These are phyloP conservation scores for Candida koratica DNA, from an alignment of 805 yeast species.

Conservation along the genomic window DNA sequence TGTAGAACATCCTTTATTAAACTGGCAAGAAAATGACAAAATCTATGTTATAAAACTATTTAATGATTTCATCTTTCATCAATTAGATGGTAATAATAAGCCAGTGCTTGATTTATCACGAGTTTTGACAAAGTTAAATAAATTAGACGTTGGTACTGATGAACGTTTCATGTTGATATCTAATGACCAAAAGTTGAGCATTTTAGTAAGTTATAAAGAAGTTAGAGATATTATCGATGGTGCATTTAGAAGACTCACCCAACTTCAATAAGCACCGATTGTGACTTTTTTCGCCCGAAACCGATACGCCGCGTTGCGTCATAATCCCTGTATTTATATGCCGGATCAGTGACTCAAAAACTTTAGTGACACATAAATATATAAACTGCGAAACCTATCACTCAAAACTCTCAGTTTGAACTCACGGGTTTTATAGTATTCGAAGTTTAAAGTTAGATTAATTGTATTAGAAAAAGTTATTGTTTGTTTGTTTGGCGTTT, in stretches of 20 bases:
- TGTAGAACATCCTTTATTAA: constrained; percentile 55
- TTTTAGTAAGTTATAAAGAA: constrained; percentile 82
- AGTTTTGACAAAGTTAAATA: constrained; percentile 74
- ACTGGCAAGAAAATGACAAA: constrained; percentile 74
- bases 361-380: not conserved
- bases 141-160: constrained; percentile 86
- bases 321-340: not conserved
- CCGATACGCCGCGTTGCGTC: not conserved
- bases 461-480: constrained; percentile 4
- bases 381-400: constrained; percentile 2
- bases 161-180: constrained; percentile 79
- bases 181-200: constrained; percentile 78
- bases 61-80: constrained; percentile 82
- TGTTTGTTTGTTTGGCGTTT: constrained; percentile 7
- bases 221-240: constrained; percentile 66
- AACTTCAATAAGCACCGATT: not conserved
- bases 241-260: constrained; percentile 53
- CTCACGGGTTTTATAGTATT: not conserved
- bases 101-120: constrained; percentile 81
- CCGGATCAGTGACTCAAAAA: constrained; percentile 6
- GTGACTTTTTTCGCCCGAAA: not conserved
- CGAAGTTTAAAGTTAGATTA: too few relatives aligned
- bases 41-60: constrained; percentile 62
- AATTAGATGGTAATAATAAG: constrained; percentile 69
- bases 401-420: not conserved